Base-by-base conservation (phyloP, 139 green algal species). In the Chlamydomonas incerta region DNA sequence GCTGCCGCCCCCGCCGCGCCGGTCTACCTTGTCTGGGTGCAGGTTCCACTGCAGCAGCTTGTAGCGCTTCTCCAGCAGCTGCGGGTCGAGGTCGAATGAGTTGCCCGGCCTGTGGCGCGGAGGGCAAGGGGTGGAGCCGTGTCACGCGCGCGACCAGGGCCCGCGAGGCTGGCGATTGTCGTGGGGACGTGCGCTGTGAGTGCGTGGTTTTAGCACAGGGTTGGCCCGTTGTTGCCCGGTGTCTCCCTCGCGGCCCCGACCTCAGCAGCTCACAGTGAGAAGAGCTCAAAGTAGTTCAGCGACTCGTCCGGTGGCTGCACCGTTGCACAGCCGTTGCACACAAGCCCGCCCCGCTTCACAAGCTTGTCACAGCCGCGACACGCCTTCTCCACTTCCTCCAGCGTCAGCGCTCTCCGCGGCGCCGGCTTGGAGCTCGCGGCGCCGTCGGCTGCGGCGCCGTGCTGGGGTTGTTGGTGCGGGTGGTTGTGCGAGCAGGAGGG, bases 11-110 rank as follows among this genome's bases (percentile, higher is more conserved):
- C n/a, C n/a, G n/a, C n/a, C n/a, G n/a, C n/a, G n/a, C n/a, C 33
- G 76, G 24, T 74, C 79, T 73, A 94, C 87, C 63, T 93, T 93
- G 85, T 96, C 94, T 5, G 94, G 94, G 81, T 96, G 94, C 70
- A 96, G 69, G 28, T 87, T 79, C 83, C 85, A 90, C 87, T 96
- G 94, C 60, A 96, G 83, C 26, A 46, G 46, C 77, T 93, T 94
- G 90, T 96, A 96, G 4, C 80, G 81, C 46, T 52, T 63, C 74
- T 96, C 94, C 46, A 96, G 89, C 21, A 85, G 29, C 8, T 52
- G n/a, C 5, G 85, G 26, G 46, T 94, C 88, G 9, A 96, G 3
- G 26, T 95, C 89, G 74, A 92, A 96, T 3, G 47, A 82, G 21
- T 81, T 80, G n/a, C 83, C n/a, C 11, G 46, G 52, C 28, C 88